A percentile compares a stretch with the other conserved stretches of the same genome.
phyloP scores from a whole-genome alignment of 2,329 filamentous ascomycete species.

The Ambrosiella beaveri region DNA sequence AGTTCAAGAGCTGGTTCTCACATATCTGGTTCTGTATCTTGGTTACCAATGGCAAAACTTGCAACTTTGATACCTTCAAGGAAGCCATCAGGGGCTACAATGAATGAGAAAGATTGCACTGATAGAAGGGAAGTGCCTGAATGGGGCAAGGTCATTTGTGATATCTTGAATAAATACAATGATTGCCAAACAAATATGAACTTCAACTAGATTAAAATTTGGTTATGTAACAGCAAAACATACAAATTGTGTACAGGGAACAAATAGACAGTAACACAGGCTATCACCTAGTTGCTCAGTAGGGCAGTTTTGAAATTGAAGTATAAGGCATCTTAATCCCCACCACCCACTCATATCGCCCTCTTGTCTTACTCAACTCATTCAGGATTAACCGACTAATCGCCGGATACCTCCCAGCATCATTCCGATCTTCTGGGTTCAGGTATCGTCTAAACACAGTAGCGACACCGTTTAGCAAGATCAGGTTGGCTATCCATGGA shows the following conservation, averaged over 20 bases:
- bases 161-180: too few species aligned
- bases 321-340: slow-evolving; percentile 3
- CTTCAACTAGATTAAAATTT: not conserved
- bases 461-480: slow-evolving; percentile 3
- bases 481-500: slow-evolving; percentile 7
- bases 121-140: too few species aligned
- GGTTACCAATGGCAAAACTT: not conserved
- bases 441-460: slow-evolving; percentile 4
- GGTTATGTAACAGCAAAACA: not conserved
- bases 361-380: slow-evolving; percentile 6
- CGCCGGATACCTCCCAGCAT: slow-evolving; percentile 4
- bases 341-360: slow-evolving; percentile 5
- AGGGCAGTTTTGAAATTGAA: not conserved
- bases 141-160: too few species aligned
- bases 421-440: not conserved
- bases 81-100: not conserved
- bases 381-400: slow-evolving; percentile 3
- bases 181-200: too few species aligned
- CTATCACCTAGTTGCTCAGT: not conserved
- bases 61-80: not conserved
- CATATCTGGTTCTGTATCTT: slow-evolving; percentile 8
- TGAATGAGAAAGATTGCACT: not conserved
- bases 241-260: not conserved
- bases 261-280: not conserved
- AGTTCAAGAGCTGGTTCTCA: slow-evolving; percentile 48